Conservation (phyloP, 371 early-diverging fungal genomes). For the Encephalitozoon romaleae region DNA sequence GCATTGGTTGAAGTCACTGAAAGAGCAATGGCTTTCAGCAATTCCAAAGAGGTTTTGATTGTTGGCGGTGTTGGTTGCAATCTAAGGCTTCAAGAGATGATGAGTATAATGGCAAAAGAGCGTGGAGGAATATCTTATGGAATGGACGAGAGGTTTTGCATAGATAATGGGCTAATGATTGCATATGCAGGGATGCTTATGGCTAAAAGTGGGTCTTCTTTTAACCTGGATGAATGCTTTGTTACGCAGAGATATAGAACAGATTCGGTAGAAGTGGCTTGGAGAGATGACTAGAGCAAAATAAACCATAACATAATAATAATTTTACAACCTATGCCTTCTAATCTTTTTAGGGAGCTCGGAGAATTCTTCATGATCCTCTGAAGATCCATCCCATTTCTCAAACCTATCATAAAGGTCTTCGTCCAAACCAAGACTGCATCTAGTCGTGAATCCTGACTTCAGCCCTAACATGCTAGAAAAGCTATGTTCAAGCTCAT, state of each 20-base stretch:
- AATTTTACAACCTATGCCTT: not conserved
- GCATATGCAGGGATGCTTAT: conserved; percentile 78
- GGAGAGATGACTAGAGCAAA: conserved; percentile 63
- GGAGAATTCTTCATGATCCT: not conserved
- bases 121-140: conserved; percentile 79
- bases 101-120: conserved; percentile 81
- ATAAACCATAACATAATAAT: not conserved
- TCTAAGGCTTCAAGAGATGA: conserved; percentile 86
- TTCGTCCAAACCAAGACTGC: not conserved
- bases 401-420: conserved; percentile 22
- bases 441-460: not conserved
- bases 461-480: not conserved
- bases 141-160: conserved; percentile 92
- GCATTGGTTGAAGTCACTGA: conserved; percentile 98
- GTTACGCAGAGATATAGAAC: conserved; percentile 85
- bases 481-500: not conserved
- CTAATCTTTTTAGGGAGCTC: not conserved
- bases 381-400: not conserved
- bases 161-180: conserved; percentile 99
- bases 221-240: conserved; percentile 71
- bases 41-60: conserved; percentile 78
- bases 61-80: conserved; percentile 97
- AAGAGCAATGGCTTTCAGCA: conserved; percentile 95
- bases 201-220: conserved; percentile 61
- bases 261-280: conserved; percentile 75